Evolutionary conservation across 2,329 filamentous ascomycete species (phyloP), one percentile per base, ranked within the genome.

Genomic region (Fusarium clavum): DNA sequence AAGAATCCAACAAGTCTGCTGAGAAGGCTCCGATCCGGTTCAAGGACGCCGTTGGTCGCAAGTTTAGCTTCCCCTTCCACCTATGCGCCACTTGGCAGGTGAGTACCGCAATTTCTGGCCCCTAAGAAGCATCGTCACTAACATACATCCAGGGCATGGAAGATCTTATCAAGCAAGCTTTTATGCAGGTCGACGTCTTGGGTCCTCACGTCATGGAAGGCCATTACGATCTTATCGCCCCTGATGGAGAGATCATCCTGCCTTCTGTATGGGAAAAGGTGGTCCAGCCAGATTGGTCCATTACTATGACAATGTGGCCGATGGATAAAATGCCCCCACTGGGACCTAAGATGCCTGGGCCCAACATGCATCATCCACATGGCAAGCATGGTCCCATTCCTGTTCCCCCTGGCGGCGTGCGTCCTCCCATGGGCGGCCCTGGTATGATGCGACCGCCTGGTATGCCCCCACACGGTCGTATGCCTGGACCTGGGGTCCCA

Each of bases 31-130:
- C 92, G 4, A 93, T 97, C 78, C 91, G 91, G 72, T 97, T 97
- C 83, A 97, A 97, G 81, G 94, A 98, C 78, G 94, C 94, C 1
- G 90, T 98, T 18, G 93, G 93, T 32, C 88, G 94, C 71, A 97
- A 97, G 79, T 98, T 97, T 79, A 96, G 90, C 80, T 97, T 98
- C 76, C 94, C 94, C 3, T 97, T 91, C 81, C 89, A 94, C 69
- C 80, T 97, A 30, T 97, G 94, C 80, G 89, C 90, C 75, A 96
- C 91, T 5, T 97, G 94, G 94, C 83, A 85, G 83, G 92, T 94
- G 88, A 78, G 88, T 86, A 57, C 20, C 22, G 20, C 14, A 44
- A 10, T 40, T 25, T 20, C 20, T 16, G 25, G 14, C 16, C 7
- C 13, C 2, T 20, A 20, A 32, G 22, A 22, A 8, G n/a, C 22